Conservation (phyloP, 228 moss, liverwort and hornwort genomes). For the Sphagnum fallax region DNA sequence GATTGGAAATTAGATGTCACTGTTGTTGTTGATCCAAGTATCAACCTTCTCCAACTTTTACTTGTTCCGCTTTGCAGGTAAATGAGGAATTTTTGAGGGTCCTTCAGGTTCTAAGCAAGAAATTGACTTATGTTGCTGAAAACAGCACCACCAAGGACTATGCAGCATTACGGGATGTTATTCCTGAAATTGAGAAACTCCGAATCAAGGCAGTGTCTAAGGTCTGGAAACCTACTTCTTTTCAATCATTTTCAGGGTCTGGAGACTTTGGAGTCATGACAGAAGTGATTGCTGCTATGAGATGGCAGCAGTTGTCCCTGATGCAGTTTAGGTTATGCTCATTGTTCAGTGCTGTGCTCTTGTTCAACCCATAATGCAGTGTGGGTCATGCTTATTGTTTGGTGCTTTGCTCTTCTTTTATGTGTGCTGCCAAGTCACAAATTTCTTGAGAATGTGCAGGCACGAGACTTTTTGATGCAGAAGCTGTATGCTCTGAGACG, state of each 20-base stretch:
- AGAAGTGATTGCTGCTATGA: too few relatives aligned
- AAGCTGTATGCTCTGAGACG: conserved; percentile 92
- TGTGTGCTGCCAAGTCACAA: too few relatives aligned
- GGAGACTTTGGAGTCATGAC: too few relatives aligned
- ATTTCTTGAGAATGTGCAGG: conserved; percentile 29
- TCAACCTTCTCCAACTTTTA: too few relatives aligned
- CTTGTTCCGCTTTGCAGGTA: conserved; percentile 38
- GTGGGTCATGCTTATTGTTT: too few relatives aligned
- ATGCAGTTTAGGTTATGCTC: too few relatives aligned
- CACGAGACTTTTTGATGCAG: conserved; percentile 91
- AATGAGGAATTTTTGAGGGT: conserved; percentile 84
- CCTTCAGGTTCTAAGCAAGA: conserved; percentile 84
- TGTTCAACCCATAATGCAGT: too few relatives aligned
- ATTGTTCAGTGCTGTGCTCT: too few relatives aligned
- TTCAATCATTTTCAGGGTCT: too few relatives aligned
- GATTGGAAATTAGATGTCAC: background rate
- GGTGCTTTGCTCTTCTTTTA: too few relatives aligned
- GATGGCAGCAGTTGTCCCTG: too few relatives aligned
- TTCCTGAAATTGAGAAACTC: conserved; percentile 88
- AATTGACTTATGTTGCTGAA: conserved; percentile 71
- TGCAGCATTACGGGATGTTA: conserved; percentile 82
- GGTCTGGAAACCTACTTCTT: conserved; percentile 21
- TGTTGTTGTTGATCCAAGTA: background rate
- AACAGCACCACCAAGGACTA: conserved; percentile 70
- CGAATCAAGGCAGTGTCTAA: conserved; percentile 81